Evolutionary conservation across 2,329 filamentous ascomycete genomes (phyloP).

Genomic region (Trichophyton mentagrophytes): DNA sequence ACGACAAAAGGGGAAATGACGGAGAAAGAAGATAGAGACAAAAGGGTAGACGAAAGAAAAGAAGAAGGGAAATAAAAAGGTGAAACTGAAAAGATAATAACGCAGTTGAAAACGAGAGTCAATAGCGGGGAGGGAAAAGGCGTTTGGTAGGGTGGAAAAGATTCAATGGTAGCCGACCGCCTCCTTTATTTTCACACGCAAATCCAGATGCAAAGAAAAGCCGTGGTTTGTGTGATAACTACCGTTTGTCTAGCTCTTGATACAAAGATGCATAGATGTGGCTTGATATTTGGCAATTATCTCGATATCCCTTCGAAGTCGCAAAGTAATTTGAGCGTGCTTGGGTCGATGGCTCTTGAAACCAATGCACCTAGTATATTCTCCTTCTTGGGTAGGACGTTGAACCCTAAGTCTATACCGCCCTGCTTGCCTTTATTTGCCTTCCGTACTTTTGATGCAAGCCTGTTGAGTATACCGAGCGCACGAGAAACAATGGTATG

Average conservation of each 20-base stretch:
- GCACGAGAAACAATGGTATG: slow-evolving; percentile 52
- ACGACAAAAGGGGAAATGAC: neutral
- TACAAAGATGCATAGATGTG: slow-evolving; percentile 8
- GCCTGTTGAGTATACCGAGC: slow-evolving; percentile 52
- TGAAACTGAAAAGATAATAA: slow-evolving; percentile 4
- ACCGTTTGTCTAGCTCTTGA: neutral
- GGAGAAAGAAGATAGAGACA: neutral
- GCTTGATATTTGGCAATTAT: slow-evolving; percentile 13
- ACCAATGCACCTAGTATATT: slow-evolving; percentile 54
- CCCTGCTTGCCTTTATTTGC: slow-evolving; percentile 36
- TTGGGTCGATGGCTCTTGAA: slow-evolving; percentile 51
- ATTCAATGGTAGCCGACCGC: neutral
- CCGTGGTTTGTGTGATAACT: neutral
- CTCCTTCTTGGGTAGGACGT: slow-evolving; percentile 54
- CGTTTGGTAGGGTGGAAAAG: neutral
- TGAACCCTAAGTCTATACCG: slow-evolving; percentile 41
- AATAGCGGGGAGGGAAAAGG: neutral
- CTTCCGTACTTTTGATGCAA: slow-evolving; percentile 53
- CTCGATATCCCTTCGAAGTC: slow-evolving; percentile 47
- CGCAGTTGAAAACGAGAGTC: slow-evolving; percentile 1
- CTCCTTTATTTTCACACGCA: neutral
- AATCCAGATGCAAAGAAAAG: neutral
- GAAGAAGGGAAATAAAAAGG: neutral
- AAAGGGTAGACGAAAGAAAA: neutral
- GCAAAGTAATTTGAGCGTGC: slow-evolving; percentile 54